Conservation (phyloP, 345 rosid species). For the Punica granatum region DNA sequence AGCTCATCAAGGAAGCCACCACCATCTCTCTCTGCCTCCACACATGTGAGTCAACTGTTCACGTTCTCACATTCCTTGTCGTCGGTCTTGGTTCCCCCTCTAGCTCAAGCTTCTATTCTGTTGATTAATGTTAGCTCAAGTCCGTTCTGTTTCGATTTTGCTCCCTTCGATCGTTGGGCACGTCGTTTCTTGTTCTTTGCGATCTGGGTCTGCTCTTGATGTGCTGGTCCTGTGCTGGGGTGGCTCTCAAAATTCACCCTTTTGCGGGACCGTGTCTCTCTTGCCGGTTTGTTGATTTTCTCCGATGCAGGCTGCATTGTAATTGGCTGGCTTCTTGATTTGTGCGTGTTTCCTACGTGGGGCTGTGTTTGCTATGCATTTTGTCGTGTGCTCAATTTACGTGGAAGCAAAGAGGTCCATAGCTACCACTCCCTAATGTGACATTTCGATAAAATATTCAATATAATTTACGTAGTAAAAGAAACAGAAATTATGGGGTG, state of each 20-base stretch:
- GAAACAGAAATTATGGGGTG: too few species aligned
- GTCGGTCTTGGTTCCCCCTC: not conserved
- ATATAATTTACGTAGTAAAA: too few species aligned
- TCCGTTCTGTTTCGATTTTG: not conserved
- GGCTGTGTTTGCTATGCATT: too few species aligned
- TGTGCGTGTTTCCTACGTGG: not conserved
- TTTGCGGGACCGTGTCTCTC: not conserved
- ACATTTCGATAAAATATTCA: too few species aligned
- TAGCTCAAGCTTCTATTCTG: not conserved
- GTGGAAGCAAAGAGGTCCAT: too few species aligned
- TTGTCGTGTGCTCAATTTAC: too few species aligned
- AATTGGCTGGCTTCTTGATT: constrained; percentile 1
- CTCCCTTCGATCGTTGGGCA: not conserved
- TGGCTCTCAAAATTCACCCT: not conserved
- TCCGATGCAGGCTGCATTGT: not conserved
- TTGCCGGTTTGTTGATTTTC: not conserved
- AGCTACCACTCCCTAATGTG: too few species aligned
- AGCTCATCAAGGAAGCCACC: constrained; percentile 57
- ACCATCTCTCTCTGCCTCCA: constrained; percentile 74
- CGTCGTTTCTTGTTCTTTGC: not conserved
- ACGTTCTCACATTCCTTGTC: not conserved
- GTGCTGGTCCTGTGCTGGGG: not conserved
- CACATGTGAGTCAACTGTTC: constrained; percentile 43
- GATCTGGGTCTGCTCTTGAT: not conserved
- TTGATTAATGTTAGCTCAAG: not conserved